Evolutionary conservation across 495 filamentous ascomycete genomes (phyloP), one percentile per base, ranked within the genome.

Genomic region (Lasiosphaeris hirsuta): DNA sequence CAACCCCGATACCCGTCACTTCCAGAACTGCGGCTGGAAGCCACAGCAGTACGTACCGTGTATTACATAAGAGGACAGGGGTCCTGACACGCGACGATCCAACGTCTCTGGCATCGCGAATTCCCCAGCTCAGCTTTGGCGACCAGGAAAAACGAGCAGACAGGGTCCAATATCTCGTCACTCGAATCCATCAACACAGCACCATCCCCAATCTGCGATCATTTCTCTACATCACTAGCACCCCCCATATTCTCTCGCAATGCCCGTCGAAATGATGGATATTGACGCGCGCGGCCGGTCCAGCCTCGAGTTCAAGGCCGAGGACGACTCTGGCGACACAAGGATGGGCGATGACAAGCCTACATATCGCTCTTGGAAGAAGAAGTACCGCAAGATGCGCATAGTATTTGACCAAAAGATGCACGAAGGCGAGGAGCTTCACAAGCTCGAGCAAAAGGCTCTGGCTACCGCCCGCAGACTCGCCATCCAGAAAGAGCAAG

Each of bases 381-480:
- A 95, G 75, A 98, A 98, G 75, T 98, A 93, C 72, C 85, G 89
- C 54, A 98, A 98, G 76, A 85, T 96, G 77, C 87, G 89, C 65
- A 78, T 90, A 64, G 79, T 82, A 39, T 98, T 97, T 63, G 91
- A 97, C 63, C 80, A 86, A 42, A 83, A 82, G 63, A 91, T 93
- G 84, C 81, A 83, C 48, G 84, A 89, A 48, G 92, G 86, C 63
- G 89, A 95, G 65, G 78, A 79, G 38, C 77, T 96, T 39, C 90
- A 88, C 69, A 82, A 80, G 53, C 82, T 89, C 38, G 91, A 94
- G 68, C 82, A 89, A 68, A 85, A 88, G 56, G 89, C 90, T 9
- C 79, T 84, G 53, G 84, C 84, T 60, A 84, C 90, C 6, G 87
- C 89, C 13, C 85, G 86, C 60, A 79, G 92, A 54, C 83, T 97